Conservation (phyloP, 495 filamentous ascomycete species). For the Penicillium malachiteum region DNA sequence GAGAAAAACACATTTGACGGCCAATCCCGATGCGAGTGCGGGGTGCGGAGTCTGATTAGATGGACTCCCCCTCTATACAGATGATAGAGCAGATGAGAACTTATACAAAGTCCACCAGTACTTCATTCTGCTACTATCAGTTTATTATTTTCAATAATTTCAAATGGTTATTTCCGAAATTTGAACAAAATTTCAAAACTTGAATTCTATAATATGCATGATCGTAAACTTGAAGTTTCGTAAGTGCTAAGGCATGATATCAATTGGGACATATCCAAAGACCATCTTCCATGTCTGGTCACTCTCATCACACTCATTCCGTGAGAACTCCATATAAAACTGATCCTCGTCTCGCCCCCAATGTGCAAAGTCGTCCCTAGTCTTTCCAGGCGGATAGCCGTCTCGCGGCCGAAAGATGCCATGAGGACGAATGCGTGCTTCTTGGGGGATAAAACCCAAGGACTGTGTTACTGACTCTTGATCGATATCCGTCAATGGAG, state of each 20-base stretch:
- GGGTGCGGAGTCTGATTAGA: background rate
- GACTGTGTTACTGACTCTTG: background rate
- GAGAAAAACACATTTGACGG: background rate
- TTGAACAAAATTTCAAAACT: too few species aligned
- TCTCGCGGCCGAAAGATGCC: slow-evolving; percentile 15
- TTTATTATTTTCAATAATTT: too few species aligned
- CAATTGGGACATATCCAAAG: slow-evolving; percentile 2
- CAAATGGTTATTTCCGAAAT: background rate
- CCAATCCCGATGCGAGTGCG: slow-evolving; percentile 16
- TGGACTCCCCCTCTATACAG: background rate
- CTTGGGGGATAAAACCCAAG: slow-evolving; percentile 12
- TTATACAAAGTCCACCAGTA: too few species aligned
- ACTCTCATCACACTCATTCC: slow-evolving; percentile 1
- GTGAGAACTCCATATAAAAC: slow-evolving; percentile 20
- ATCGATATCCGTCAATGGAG: background rate
- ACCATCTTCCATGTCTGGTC: background rate
- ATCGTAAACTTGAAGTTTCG: background rate
- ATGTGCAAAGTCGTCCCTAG: slow-evolving; percentile 5
- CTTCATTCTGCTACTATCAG: too few species aligned
- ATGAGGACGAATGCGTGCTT: slow-evolving; percentile 19
- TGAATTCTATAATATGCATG: too few species aligned
- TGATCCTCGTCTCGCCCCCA: slow-evolving; percentile 19
- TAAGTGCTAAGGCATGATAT: background rate
- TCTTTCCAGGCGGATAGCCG: slow-evolving; percentile 12
- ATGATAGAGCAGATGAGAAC: too few species aligned